Evolutionary conservation across 345 rosid genomes (phyloP).

Genomic region (Sisymbrium altissimum): DNA sequence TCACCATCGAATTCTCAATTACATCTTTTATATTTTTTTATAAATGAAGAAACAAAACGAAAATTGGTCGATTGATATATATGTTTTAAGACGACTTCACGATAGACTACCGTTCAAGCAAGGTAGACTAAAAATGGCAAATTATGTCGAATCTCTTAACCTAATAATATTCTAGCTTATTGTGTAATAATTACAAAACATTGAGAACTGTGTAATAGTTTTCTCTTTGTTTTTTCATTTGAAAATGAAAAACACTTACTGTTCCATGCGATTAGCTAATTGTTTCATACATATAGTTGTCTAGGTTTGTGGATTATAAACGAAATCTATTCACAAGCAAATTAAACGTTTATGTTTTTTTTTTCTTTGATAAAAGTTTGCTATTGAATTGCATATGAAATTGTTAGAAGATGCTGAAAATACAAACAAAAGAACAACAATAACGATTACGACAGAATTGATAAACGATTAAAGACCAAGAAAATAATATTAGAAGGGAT

Average conservation of each 20-base stretch:
- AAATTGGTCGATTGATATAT: background rate
- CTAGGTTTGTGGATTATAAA: background rate
- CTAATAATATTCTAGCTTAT: background rate
- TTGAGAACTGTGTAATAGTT: background rate
- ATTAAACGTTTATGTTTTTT: no score
- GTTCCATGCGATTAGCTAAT: background rate
- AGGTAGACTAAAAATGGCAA: background rate
- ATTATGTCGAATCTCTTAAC: background rate
- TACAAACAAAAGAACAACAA: no score
- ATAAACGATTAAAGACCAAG: no score
- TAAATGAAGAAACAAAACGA: background rate
- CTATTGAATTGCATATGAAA: no score
- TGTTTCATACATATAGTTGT: background rate
- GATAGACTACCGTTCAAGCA: background rate
- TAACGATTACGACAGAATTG: no score
- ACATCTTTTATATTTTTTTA: background rate
- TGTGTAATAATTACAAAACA: background rate
- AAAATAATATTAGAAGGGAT: no score
- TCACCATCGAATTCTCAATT: constrained; percentile 7
- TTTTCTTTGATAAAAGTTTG: no score
- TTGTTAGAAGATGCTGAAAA: no score
- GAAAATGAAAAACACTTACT: background rate
- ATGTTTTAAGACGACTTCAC: background rate
- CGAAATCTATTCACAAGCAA: background rate
- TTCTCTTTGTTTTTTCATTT: background rate